Base-by-base conservation (phyloP, 257 asterid genomes). In the Nicotiana otophora region DNA sequence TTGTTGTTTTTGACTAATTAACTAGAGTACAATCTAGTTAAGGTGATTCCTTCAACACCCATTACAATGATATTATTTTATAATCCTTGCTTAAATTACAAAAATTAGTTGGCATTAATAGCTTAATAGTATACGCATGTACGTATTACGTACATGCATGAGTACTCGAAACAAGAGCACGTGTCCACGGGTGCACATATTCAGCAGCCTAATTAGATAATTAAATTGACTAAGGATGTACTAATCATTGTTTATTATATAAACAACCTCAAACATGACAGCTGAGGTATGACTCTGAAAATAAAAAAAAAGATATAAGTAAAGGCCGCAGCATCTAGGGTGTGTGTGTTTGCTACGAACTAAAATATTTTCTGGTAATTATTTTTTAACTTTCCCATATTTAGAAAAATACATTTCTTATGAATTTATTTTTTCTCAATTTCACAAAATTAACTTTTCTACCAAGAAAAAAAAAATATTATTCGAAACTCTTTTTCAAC, bases 141-240 rank as follows among this genome's bases (percentile, higher is more conserved):
- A 75, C 53, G 53, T 51, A 84, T 70, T 36, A 81, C 80, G 87
- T 81, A 84, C 87, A 10, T 81, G 87, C 87, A 81, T 75, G 83
- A 46, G 83, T 36, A 30, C 68, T 42, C 63, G 30, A 81, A 81
- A 81, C 82, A 60, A 17, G 53, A 54, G 77, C 85, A 84, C 83
- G 85, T 81, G 87, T 81, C 85, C 72, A 5, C 60, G 61, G 61
- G 36, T 77, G 81, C 75, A 76, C 77, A 61, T 67, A 28, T 76
- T 84, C 26, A 46, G 60, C 58, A n/a, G 3, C 10, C 69, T 75
- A 74, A 74, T 72, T 72, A 23, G 15, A 34, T 42, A 60, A 78
- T 34, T 55, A 55, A 17, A 54, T 57, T 77, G 11, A 77, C 68
- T 57, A 77, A 53, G 3, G 28, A 28, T 58, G 72, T 58, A 39